Evolutionary conservation across 768 basidiomycete species (phyloP).

Genomic region (Mycena rosella): DNA sequence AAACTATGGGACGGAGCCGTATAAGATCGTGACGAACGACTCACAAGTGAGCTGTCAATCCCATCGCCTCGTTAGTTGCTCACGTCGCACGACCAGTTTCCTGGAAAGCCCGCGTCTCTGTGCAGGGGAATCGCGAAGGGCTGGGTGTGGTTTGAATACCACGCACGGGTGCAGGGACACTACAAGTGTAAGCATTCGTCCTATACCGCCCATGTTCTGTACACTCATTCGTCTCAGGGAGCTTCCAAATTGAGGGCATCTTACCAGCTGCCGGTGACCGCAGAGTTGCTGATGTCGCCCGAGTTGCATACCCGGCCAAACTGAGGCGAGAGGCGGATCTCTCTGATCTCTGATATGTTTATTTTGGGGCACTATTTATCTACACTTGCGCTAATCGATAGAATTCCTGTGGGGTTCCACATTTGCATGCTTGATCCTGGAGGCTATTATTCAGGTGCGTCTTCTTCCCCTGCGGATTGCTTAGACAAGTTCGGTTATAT

Average conservation of each 20-base stretch:
- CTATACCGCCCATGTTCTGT: constrained; percentile 2
- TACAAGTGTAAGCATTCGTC: constrained; percentile 31
- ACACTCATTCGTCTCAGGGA: constrained; percentile 27
- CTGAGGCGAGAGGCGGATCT: constrained; percentile 34
- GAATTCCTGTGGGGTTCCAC: neutral
- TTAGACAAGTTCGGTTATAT: too few species aligned
- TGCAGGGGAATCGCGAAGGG: constrained; percentile 33
- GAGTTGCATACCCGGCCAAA: constrained; percentile 32
- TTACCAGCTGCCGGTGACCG: constrained; percentile 22
- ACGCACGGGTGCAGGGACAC: constrained; percentile 34
- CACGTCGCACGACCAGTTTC: constrained; percentile 23
- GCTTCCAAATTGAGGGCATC: constrained; percentile 35
- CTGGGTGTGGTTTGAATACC: constrained; percentile 39
- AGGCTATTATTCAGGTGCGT: too few species aligned
- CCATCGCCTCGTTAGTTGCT: neutral
- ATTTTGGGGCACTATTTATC: neutral
- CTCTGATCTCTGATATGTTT: constrained; percentile 31
- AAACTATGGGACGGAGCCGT: constrained; percentile 29
- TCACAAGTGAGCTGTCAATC: constrained; percentile 15
- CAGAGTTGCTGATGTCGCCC: constrained; percentile 25
- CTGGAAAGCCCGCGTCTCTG: constrained; percentile 28
- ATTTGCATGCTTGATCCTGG: neutral
- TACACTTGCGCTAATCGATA: constrained; percentile 22
- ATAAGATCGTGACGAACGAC: constrained; percentile 37
- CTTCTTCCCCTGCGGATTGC: too few species aligned